Evolutionary conservation across 192 early-diverging fungal species (phyloP).

Genomic region (Kickxella alabastrina): DNA sequence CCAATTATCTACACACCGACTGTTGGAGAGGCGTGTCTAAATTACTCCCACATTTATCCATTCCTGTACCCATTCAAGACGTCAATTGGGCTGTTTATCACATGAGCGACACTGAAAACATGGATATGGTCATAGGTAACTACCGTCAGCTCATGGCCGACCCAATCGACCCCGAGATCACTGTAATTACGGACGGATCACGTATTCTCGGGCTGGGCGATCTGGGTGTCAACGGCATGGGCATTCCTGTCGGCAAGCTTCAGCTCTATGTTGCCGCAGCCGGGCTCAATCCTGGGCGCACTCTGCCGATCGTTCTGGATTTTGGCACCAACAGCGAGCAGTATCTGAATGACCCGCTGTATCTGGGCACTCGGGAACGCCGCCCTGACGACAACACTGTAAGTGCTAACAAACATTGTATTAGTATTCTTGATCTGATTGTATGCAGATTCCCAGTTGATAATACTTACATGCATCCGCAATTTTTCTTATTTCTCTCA

Average conservation of each 20-base stretch:
- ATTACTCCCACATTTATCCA: conserved; percentile 81
- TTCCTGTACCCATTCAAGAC: conserved; percentile 67
- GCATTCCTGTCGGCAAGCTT: conserved; percentile 91
- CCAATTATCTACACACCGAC: conserved; percentile 77
- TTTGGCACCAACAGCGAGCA: conserved; percentile 82
- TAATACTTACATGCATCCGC: no score
- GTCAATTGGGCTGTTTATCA: conserved; percentile 80
- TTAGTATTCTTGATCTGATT: no score
- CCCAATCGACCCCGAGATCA: conserved; percentile 65
- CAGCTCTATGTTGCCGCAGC: conserved; percentile 80
- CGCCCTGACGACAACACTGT: conserved; percentile 55
- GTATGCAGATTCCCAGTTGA: neutral
- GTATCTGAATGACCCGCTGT: conserved; percentile 77
- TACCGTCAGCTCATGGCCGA: conserved; percentile 64
- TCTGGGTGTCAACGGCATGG: conserved; percentile 88
- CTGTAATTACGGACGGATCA: conserved; percentile 88
- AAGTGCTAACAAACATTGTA: conserved; percentile 14
- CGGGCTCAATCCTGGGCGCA: conserved; percentile 77
- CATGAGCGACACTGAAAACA: conserved; percentile 62
- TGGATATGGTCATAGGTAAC: conserved; percentile 68
- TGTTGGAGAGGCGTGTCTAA: conserved; percentile 71
- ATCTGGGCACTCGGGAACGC: conserved; percentile 68
- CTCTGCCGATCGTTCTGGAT: conserved; percentile 87
- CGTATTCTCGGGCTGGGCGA: conserved; percentile 92
- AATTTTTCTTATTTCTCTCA: no score